Evolutionary conservation across 2,329 filamentous ascomycete species (phyloP), one percentile per base, ranked within the genome.

Genomic region (Monilinia laxa): DNA sequence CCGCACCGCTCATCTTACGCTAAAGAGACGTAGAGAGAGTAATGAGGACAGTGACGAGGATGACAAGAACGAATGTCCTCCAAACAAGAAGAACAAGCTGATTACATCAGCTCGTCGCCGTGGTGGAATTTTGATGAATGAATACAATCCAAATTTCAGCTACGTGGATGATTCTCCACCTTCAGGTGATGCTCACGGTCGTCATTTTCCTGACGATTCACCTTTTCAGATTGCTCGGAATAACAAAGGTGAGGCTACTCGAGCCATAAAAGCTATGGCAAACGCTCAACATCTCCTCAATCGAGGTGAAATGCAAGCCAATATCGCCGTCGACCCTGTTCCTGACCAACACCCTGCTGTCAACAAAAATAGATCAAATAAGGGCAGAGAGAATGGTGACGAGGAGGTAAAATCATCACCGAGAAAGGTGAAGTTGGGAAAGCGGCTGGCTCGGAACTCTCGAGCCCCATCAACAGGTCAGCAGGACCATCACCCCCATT

Each of bases 321-420:
- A 16, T 25, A 2, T 16, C 28, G 45, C 20, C 18, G 1, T 14
- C 4, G n/a, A 0, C 16, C 0, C 4, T 4, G 23, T 35, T 0
- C 9, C n/a, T 1, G 9, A 31, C 18, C 20, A 25, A 10, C 2
- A 23, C 14, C 28, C 7, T 38, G 28, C 28, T 38, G 2, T 7
- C 14, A 23, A 35, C 1, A 10, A 12, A 18, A n/a, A 25, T 7
- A 23, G 20, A 38, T 51, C 20, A 0, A 60, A 11, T 4, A 4
- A 49, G 14, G 12, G 23, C 23, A 12, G n/a, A 14, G n/a, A 25
- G 1, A 18, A 38, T 51, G 18, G 18, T 6, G 20, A 14, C 20
- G 25, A 18, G 9, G 57, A 49, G 31, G 20, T 0, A 11, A 20
- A 3, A 4, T 38, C 4, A 23, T 12, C 14, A 4, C 45, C 18